phyloP scores from a whole-genome alignment of 2,329 filamentous ascomycete genomes.

The Pseudodiploospora longispora region DNA sequence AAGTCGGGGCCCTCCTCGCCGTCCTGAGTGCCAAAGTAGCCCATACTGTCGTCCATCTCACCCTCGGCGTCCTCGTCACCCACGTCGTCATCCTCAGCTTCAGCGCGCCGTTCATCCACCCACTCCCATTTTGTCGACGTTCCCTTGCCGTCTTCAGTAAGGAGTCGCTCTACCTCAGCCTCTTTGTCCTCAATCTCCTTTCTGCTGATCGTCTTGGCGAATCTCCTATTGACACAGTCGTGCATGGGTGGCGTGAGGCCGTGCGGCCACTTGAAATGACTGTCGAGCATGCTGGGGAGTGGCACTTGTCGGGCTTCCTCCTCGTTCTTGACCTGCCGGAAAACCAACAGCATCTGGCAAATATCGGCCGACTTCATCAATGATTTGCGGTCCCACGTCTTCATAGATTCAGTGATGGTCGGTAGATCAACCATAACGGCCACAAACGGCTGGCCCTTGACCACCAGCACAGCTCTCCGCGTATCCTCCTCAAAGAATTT shows the following conservation, averaged over 20 bases:
- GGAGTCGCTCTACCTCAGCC: conserved; percentile 64
- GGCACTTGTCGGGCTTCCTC: conserved; percentile 56
- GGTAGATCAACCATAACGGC: conserved; percentile 76
- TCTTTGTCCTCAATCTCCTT: conserved; percentile 82
- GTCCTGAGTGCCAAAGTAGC: conserved; percentile 28
- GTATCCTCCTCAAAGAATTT: conserved; percentile 71
- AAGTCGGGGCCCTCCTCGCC: conserved; percentile 29
- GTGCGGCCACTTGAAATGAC: conserved; percentile 68
- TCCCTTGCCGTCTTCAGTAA: conserved; percentile 60
- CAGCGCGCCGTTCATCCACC: conserved; percentile 42
- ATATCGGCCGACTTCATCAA: conserved; percentile 88
- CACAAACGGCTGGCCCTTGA: conserved; percentile 65
- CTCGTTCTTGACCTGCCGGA: conserved; percentile 58
- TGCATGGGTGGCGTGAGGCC: conserved; percentile 84
- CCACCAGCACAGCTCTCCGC: conserved; percentile 62
- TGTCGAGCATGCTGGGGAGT: conserved; percentile 65
- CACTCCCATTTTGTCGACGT: conserved; percentile 55
- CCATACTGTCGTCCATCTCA: conserved; percentile 35
- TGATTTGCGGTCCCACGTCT: conserved; percentile 81
- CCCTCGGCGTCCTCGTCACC: conserved; percentile 43
- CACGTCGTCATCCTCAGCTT: conserved; percentile 34
- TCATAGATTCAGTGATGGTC: conserved; percentile 83
- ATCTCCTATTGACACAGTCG: conserved; percentile 72
- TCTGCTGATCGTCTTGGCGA: conserved; percentile 73
- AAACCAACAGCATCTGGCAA: conserved; percentile 79